phyloP scores from a whole-genome alignment of 2,329 filamentous ascomycete genomes.

The Pseudogymnoascus sp. region DNA sequence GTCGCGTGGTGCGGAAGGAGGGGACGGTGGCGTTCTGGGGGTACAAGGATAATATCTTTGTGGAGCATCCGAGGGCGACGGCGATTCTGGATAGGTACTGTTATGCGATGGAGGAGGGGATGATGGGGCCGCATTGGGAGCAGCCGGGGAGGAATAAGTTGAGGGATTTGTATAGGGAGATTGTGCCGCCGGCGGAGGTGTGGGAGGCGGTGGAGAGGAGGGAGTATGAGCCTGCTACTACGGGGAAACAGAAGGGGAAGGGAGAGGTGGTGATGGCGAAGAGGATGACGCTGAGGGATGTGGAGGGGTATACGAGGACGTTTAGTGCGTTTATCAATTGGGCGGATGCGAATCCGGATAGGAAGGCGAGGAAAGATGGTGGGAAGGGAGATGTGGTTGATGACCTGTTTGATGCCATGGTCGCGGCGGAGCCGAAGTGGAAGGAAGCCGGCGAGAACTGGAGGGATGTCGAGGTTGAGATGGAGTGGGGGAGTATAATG shows the following conservation, averaged over 20 bases:
- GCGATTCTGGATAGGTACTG: conserved; percentile 49
- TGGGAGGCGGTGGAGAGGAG: conserved; percentile 49
- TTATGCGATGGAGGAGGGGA: conserved; percentile 45
- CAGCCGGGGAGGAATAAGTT: conserved; percentile 53
- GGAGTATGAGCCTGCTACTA: conserved; percentile 50
- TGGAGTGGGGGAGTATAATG: conserved; percentile 57
- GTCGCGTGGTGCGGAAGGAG: conserved; percentile 46
- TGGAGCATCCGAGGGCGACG: conserved; percentile 47
- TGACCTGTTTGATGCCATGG: conserved; percentile 53
- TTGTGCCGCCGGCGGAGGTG: conserved; percentile 45
- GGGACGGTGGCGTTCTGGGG: conserved; percentile 61
- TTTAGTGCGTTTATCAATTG: conserved; percentile 56
- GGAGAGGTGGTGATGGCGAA: conserved; percentile 47
- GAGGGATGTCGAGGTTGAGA: conserved; percentile 48
- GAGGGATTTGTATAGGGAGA: conserved; percentile 43
- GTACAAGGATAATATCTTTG: conserved; percentile 58
- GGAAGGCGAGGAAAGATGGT: conserved; percentile 44
- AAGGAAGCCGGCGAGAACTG: conserved; percentile 42
- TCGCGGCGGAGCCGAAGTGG: conserved; percentile 48
- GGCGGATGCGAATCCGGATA: conserved; percentile 48
- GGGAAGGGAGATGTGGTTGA: conserved; percentile 58
- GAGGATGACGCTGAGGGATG: conserved; percentile 48
- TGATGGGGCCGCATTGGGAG: conserved; percentile 56
- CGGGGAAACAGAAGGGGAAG: conserved; percentile 34
- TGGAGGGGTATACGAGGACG: conserved; percentile 56